These are phyloP conservation scores for Geoglossum cookeanum DNA, from an alignment of 2,329 filamentous ascomycete species.

Conservation along the genomic window DNA sequence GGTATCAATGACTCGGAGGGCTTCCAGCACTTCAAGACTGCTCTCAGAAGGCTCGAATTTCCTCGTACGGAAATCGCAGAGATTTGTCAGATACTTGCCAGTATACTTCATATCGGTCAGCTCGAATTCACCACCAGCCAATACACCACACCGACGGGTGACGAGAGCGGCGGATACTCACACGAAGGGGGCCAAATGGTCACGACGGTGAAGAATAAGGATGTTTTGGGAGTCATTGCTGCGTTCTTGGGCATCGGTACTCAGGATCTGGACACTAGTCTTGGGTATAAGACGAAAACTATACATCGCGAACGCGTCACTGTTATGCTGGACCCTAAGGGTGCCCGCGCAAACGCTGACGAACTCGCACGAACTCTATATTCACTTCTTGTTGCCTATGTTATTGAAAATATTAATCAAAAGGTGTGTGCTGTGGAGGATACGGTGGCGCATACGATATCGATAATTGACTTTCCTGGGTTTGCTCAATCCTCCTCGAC, in stretches of 20 bases:
- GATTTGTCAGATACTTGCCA: slow-evolving; percentile 84
- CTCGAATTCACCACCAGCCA: slow-evolving; percentile 77
- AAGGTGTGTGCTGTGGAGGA: slow-evolving; percentile 75
- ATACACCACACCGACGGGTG: slow-evolving; percentile 57
- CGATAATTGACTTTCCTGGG: slow-evolving; percentile 89
- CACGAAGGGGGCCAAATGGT: slow-evolving; percentile 78
- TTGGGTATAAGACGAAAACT: slow-evolving; percentile 94
- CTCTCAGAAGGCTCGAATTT: slow-evolving; percentile 83
- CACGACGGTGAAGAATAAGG: slow-evolving; percentile 85
- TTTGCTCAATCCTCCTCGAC: slow-evolving; percentile 75
- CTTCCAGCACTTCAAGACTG: slow-evolving; percentile 95
- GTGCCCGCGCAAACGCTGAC: slow-evolving; percentile 79
- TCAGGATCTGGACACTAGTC: slow-evolving; percentile 63
- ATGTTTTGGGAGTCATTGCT: slow-evolving; percentile 66
- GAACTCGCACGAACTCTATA: slow-evolving; percentile 88
- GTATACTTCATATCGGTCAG: slow-evolving; percentile 93
- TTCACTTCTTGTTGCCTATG: slow-evolving; percentile 78
- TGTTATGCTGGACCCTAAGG: slow-evolving; percentile 85
- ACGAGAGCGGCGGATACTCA: slow-evolving; percentile 91
- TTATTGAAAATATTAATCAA: slow-evolving; percentile 86
- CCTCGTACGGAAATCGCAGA: slow-evolving; percentile 85
- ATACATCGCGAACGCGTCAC: slow-evolving; percentile 94
- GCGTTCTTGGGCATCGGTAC: slow-evolving; percentile 83
- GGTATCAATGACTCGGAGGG: slow-evolving; percentile 92
- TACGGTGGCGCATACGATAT: slow-evolving; percentile 78